phyloP scores from a whole-genome alignment of 768 basidiomycete species.

The Paxillus ammoniavirescens region DNA sequence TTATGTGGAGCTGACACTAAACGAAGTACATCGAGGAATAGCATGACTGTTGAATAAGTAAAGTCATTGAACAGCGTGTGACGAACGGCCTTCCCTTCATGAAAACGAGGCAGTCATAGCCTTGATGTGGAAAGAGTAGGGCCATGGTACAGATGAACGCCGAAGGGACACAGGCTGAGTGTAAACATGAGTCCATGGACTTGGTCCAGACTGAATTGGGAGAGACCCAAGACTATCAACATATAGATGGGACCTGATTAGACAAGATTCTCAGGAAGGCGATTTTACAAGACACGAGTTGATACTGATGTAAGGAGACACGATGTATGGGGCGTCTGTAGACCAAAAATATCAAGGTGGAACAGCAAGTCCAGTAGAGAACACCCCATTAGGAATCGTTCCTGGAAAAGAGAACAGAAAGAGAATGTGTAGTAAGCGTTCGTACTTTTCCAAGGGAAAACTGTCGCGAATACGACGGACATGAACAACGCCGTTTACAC shows the following conservation, averaged over 20 bases:
- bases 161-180: constrained; percentile 8
- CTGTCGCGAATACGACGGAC: constrained; percentile 24
- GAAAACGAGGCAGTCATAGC: constrained; percentile 21
- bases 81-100: constrained; percentile 8
- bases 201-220: constrained; percentile 15
- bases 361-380: constrained; percentile 16
- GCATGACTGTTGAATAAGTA: constrained; percentile 4
- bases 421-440: constrained; percentile 10
- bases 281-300: constrained; percentile 12
- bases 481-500: constrained; percentile 25
- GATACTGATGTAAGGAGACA: constrained; percentile 27
- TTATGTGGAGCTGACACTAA: constrained; percentile 18
- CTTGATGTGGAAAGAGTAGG: constrained; percentile 15
- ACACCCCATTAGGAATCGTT: constrained; percentile 3
- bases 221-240: neutral
- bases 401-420: constrained; percentile 24
- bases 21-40: constrained; percentile 7
- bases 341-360: constrained; percentile 15
- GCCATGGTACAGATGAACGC: constrained; percentile 1
- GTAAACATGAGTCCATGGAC: constrained; percentile 17
- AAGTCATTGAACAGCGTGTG: constrained; percentile 12
- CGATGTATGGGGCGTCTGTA: constrained; percentile 11
- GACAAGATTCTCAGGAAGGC: constrained; percentile 4
- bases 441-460: constrained; percentile 20
- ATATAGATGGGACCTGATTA: constrained; percentile 5